Percentiles rank a stretch among this genome's conserved stretches.
phyloP scores from a whole-genome alignment of 495 filamentous ascomycete genomes.

The Hypoxylon crocopeplum region DNA sequence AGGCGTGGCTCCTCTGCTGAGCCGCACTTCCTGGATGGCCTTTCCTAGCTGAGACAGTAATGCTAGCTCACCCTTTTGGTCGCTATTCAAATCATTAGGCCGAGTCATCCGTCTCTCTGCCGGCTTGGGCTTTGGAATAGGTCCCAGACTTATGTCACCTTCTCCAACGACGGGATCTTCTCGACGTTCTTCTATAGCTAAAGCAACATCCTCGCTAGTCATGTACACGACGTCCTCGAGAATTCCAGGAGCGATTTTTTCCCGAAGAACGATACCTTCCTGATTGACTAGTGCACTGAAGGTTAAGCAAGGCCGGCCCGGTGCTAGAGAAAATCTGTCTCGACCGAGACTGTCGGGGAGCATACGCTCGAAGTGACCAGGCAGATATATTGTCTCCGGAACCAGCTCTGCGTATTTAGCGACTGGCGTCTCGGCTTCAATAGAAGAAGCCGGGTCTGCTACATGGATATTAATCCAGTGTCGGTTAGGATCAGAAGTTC shows the following conservation, averaged over 20 bases:
- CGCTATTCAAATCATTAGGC: conserved; percentile 38
- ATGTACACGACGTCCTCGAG: conserved; percentile 76
- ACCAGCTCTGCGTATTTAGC: conserved; percentile 70
- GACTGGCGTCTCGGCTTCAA: conserved; percentile 62
- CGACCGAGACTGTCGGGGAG: conserved; percentile 65
- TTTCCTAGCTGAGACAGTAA: conserved; percentile 46
- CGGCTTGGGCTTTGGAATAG: conserved; percentile 25
- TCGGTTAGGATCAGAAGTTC: conserved; percentile 59
- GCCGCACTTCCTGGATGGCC: conserved; percentile 42
- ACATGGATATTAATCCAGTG: conserved; percentile 91
- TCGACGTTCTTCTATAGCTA: conserved; percentile 51
- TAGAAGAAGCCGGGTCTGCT: conserved; percentile 91
- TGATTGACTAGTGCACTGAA: conserved; percentile 76
- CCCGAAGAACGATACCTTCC: conserved; percentile 70
- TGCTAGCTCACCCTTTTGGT: conserved; percentile 42
- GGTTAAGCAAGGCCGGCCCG: conserved; percentile 74
- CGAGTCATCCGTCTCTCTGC: conserved; percentile 45
- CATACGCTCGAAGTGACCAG: conserved; percentile 78
- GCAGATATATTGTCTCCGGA: conserved; percentile 73
- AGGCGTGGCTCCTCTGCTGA: conserved; percentile 49
- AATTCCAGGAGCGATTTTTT: conserved; percentile 72
- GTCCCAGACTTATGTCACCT: conserved; percentile 40
- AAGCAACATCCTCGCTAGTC: conserved; percentile 65
- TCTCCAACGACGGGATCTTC: conserved; percentile 12
- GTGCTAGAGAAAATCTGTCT: conserved; percentile 71